Evolutionary conservation across 2,329 filamentous ascomycete genomes (phyloP).

Genomic region (Cadophora gregata): DNA sequence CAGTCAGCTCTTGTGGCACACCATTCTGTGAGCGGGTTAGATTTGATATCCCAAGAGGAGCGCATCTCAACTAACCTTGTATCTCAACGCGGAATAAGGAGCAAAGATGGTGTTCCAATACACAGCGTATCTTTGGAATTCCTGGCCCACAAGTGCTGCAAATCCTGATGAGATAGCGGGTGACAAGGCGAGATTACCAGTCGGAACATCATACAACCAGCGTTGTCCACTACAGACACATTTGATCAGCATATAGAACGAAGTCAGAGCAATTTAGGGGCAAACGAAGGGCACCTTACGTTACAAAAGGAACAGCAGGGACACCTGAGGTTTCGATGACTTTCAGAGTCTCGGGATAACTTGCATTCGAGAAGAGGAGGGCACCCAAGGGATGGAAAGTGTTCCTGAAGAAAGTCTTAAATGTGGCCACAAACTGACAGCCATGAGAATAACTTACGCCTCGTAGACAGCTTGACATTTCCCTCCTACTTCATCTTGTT

Average conservation of each 20-base stretch:
- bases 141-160: conserved; percentile 11
- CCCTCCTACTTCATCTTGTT: conserved; percentile 18
- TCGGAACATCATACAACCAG: conserved; percentile 12
- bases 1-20: conserved; percentile 18
- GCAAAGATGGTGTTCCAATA: conserved; percentile 20
- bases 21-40: conserved; percentile 18
- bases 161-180: conserved; percentile 15
- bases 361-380: conserved; percentile 18
- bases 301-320: conserved; percentile 15
- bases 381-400: conserved; percentile 19
- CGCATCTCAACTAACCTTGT: conserved; percentile 9
- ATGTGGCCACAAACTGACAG: background rate
- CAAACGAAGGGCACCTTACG: background rate
- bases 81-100: conserved; percentile 2
- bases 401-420: background rate
- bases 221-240: background rate
- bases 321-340: conserved; percentile 15
- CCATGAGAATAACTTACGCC: background rate
- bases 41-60: background rate
- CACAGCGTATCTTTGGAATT: conserved; percentile 15
- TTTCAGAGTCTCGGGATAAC: conserved; percentile 20
- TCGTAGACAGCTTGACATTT: conserved; percentile 23
- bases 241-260: background rate
- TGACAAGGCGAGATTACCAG: conserved; percentile 4
- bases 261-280: background rate